phyloP scores from a whole-genome alignment of 176 grass and related monocot genomes.

The Pontederia crassipes region DNA sequence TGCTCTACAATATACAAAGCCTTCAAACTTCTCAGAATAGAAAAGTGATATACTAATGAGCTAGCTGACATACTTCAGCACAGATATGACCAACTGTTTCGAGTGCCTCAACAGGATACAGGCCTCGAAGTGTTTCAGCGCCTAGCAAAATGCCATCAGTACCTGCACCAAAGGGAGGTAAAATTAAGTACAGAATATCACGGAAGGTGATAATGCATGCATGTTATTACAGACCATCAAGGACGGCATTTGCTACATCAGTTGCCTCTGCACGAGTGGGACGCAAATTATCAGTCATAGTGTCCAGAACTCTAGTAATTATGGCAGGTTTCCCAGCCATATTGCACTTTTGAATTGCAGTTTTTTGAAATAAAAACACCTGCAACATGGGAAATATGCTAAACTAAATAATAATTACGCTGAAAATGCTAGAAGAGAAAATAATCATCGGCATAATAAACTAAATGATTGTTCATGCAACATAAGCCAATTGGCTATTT shows the following conservation, averaged over 20 bases:
- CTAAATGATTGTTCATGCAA: not conserved
- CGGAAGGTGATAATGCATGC: not conserved
- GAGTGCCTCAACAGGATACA: constrained; percentile 94
- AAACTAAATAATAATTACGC: too few species aligned
- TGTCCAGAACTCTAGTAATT: constrained; percentile 90
- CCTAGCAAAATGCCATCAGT: constrained; percentile 95
- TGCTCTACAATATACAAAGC: not conserved
- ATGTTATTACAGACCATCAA: constrained; percentile 47
- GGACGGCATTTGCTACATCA: constrained; percentile 96
- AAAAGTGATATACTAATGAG: constrained; percentile 6
- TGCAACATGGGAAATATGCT: constrained; percentile 7
- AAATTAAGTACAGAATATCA: too few species aligned
- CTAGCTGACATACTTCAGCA: constrained; percentile 48
- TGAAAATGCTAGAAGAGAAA: not conserved
- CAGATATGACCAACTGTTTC: constrained; percentile 86
- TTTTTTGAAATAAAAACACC: constrained; percentile 97
- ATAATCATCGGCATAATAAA: not conserved
- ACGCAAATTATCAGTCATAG: constrained; percentile 95
- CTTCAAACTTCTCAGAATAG: not conserved
- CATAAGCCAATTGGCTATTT: not conserved
- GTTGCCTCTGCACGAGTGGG: constrained; percentile 94
- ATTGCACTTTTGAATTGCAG: constrained; percentile 91
- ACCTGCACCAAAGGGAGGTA: constrained; percentile 38
- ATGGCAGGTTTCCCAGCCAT: constrained; percentile 96
- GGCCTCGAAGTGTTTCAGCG: constrained; percentile 90